These are phyloP conservation scores for Epichloe festucae DNA, from an alignment of 2,329 filamentous ascomycete species.

Conservation along the genomic window DNA sequence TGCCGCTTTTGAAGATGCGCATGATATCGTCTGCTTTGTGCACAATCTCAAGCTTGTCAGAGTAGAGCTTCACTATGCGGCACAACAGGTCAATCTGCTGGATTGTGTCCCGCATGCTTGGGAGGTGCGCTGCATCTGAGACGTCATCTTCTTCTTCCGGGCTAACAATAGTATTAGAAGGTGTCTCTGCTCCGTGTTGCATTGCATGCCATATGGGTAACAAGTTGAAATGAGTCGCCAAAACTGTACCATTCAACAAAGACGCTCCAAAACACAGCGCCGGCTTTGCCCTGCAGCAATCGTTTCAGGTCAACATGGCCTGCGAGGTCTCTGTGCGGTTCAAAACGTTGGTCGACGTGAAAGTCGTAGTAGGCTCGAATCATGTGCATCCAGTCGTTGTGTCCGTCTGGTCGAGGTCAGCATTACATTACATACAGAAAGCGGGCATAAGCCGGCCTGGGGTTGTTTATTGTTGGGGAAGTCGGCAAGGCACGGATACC, in stretches of 20 bases:
- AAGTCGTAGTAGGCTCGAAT: neutral
- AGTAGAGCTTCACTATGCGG: constrained; percentile 50
- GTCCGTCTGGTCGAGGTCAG: neutral
- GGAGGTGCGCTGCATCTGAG: constrained; percentile 56
- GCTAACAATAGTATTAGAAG: constrained; percentile 35
- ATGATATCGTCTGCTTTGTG: constrained; percentile 43
- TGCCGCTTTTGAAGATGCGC: constrained; percentile 49
- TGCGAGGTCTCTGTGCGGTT: neutral
- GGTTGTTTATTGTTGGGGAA: neutral
- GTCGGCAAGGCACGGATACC: neutral
- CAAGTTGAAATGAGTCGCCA: neutral
- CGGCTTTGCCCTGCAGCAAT: constrained; percentile 55
- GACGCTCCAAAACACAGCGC: constrained; percentile 90
- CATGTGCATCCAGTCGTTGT: neutral
- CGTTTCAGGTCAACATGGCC: constrained; percentile 70
- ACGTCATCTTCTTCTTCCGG: constrained; percentile 61
- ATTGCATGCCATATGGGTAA: neutral
- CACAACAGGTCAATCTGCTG: constrained; percentile 58
- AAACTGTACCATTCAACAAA: constrained; percentile 33
- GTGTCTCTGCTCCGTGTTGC: neutral
- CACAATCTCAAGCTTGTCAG: constrained; percentile 50
- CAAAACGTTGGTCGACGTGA: neutral
- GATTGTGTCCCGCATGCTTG: constrained; percentile 31
- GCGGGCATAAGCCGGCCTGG: too few species aligned
- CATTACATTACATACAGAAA: neutral